These are phyloP conservation scores for Marchantia polymorpha DNA, from an alignment of 225 moss, liverwort and hornwort genomes.

Conservation along the genomic window DNA sequence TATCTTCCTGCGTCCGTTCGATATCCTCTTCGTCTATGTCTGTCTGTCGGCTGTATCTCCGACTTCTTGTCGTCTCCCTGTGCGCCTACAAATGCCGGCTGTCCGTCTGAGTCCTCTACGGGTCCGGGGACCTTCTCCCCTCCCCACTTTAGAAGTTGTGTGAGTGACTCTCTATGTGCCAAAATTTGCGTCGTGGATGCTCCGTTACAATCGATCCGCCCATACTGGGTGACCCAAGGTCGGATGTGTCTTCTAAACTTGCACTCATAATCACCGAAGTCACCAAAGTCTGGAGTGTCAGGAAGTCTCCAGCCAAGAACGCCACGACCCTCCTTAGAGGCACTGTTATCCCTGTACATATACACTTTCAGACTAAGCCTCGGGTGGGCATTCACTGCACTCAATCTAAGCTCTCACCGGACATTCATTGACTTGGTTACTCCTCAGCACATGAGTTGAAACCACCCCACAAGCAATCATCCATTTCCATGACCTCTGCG, in stretches of 20 bases:
- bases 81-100: background rate
- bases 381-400: background rate
- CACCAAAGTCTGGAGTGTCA: slow-evolving; percentile 13
- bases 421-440: background rate
- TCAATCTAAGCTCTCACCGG: background rate
- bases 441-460: background rate
- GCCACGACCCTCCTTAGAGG: slow-evolving; percentile 8
- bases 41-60: background rate
- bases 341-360: slow-evolving; percentile 1
- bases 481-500: background rate
- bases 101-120: background rate
- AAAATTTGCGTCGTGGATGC: slow-evolving; percentile 8
- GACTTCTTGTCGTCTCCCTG: background rate
- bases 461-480: background rate
- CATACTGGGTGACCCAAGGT: background rate
- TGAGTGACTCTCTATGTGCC: slow-evolving; percentile 11
- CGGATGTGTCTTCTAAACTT: slow-evolving; percentile 16
- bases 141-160: slow-evolving; percentile 16
- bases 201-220: slow-evolving; percentile 5
- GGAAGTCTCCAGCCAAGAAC: slow-evolving; percentile 11
- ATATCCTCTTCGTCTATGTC: background rate
- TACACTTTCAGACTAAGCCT: slow-evolving; percentile 9
- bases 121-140: background rate
- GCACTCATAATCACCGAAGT: slow-evolving; percentile 10
- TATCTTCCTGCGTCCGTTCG: background rate